A percentile compares a stretch with the other conserved stretches of the same genome.
Evolutionary conservation across 2,329 filamentous ascomycete species (phyloP).

Genomic region (Endocalyx cinctus): DNA sequence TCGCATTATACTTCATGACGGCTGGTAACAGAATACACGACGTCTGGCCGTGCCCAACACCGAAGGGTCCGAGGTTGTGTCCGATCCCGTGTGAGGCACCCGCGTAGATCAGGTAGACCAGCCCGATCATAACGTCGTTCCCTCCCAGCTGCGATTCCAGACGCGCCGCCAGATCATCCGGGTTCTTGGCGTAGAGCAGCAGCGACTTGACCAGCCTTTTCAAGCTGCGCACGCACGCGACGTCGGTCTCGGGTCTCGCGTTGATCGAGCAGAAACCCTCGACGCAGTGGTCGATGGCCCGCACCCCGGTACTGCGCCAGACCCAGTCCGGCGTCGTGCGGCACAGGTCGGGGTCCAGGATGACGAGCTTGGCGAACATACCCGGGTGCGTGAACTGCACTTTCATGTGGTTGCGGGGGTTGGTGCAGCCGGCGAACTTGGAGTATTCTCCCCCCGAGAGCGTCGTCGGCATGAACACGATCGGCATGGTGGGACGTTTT

Average conservation of each 20-base stretch:
- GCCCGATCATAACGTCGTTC: constrained; percentile 46
- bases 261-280: constrained; percentile 24
- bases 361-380: constrained; percentile 45
- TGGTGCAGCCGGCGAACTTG: constrained; percentile 24
- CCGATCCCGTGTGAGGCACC: constrained; percentile 46
- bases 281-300: constrained; percentile 28
- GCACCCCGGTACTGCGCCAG: constrained; percentile 52
- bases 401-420: constrained; percentile 23
- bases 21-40: constrained; percentile 51
- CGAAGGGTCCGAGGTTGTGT: constrained; percentile 49
- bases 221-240: constrained; percentile 13
- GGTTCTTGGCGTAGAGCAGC: constrained; percentile 15
- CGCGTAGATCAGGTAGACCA: constrained; percentile 35
- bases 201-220: constrained; percentile 17
- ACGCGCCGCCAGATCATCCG: constrained; percentile 36
- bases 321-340: constrained; percentile 45
- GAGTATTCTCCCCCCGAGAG: constrained; percentile 33
- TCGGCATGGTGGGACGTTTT: constrained; percentile 23
- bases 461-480: constrained; percentile 31
- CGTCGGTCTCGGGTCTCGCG: constrained; percentile 16
- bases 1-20: constrained; percentile 52
- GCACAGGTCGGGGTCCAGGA: constrained; percentile 51
- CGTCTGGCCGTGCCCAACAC: constrained; percentile 57
- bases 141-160: constrained; percentile 46
- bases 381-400: constrained; percentile 26